Conservation (phyloP, 2,329 filamentous ascomycete genomes). For the Penicillium occitanis region DNA sequence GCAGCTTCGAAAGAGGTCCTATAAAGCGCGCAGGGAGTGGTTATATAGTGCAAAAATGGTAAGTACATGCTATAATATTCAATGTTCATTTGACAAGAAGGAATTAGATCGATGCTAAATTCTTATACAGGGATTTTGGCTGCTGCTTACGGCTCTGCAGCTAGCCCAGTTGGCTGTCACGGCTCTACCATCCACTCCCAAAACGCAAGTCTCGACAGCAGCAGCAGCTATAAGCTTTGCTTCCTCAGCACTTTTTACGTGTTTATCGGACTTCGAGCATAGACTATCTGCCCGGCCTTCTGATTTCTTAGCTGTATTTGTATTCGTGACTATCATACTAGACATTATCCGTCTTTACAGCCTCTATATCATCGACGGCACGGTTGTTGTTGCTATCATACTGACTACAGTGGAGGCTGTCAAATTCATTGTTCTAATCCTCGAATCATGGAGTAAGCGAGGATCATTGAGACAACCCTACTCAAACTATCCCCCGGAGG, state of each 20-base stretch:
- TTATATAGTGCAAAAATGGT: neutral
- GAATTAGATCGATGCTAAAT: neutral
- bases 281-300: neutral
- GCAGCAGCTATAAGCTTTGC: neutral
- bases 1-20: neutral
- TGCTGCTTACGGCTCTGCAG: neutral
- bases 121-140: neutral
- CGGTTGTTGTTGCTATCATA: neutral
- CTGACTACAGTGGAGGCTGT: neutral
- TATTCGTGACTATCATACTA: neutral
- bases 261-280: slow-evolving; percentile 1
- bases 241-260: neutral
- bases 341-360: neutral
- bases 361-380: neutral
- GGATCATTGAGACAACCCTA: neutral
- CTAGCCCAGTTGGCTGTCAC: neutral
- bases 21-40: neutral
- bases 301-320: neutral
- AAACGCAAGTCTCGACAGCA: neutral
- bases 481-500: neutral
- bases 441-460: slow-evolving; percentile 8
- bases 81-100: no score
- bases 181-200: neutral
- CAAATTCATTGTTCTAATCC: neutral
- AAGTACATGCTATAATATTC: neutral